These are phyloP conservation scores for Lactarius sp. DNA, from an alignment of 768 basidiomycete genomes.

Conservation along the genomic window DNA sequence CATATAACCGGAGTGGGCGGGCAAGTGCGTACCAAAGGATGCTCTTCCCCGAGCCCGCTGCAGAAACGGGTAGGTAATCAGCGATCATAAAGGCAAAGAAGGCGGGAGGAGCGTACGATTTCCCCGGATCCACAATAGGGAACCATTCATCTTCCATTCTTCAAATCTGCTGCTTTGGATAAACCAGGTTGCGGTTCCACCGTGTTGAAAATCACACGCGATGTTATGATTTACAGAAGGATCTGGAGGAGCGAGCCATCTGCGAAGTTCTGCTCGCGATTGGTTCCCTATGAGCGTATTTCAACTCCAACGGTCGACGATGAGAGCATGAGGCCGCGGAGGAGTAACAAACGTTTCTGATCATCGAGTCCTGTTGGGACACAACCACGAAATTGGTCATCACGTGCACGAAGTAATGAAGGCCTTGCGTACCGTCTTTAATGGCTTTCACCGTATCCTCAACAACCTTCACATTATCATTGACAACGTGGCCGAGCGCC, in stretches of 20 bases:
- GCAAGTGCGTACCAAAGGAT: constrained; percentile 1
- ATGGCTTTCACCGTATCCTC: too few species aligned
- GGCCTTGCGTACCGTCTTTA: too few species aligned
- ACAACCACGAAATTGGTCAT: background rate
- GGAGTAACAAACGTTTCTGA: background rate
- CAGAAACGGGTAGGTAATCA: background rate
- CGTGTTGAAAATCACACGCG: background rate
- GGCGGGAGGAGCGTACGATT: background rate
- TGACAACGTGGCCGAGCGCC: background rate
- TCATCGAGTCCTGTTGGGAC: background rate
- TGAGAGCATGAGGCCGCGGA: too few species aligned
- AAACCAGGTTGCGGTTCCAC: constrained; percentile 6
- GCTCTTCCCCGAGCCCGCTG: constrained; percentile 8
- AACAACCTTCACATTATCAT: background rate
- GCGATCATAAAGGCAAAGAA: too few species aligned
- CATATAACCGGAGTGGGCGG: background rate
- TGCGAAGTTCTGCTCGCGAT: background rate
- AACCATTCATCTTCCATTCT: background rate
- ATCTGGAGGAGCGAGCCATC: constrained; percentile 8
- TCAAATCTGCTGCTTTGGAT: background rate
- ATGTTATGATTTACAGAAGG: constrained; percentile 8
- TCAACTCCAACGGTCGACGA: background rate
- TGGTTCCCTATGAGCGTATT: background rate
- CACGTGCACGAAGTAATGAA: background rate
- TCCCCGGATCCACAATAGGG: constrained; percentile 11